Evolutionary conservation across 192 early-diverging fungal genomes (phyloP).

Genomic region (Coemansia sp.): DNA sequence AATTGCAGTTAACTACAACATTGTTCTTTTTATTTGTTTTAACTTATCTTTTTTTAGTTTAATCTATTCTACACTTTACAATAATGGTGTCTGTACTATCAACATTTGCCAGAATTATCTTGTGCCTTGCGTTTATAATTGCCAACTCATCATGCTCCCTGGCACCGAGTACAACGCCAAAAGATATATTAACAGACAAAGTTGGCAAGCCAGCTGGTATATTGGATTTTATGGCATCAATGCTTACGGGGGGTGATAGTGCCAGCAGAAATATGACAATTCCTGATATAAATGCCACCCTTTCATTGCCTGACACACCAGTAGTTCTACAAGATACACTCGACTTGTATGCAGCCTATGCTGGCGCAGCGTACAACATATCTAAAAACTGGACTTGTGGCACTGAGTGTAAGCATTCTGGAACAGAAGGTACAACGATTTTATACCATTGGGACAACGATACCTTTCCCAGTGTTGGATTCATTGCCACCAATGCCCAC

Average conservation of each 20-base stretch:
- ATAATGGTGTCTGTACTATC: neutral
- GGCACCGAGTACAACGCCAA: neutral
- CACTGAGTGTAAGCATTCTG: conserved; percentile 25
- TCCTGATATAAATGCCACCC: neutral
- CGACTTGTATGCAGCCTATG: conserved; percentile 32
- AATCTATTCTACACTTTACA: neutral
- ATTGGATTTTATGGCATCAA: neutral
- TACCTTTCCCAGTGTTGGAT: conserved; percentile 18
- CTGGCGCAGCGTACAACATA: conserved; percentile 32
- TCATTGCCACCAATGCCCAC: conserved; percentile 25
- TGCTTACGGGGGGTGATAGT: neutral
- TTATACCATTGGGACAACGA: conserved; percentile 19
- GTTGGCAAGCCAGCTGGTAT: neutral
- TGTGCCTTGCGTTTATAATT: neutral
- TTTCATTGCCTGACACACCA: neutral
- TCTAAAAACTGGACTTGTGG: conserved; percentile 21
- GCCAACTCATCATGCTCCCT: neutral
- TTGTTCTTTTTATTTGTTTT: neutral
- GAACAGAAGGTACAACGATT: conserved; percentile 19
- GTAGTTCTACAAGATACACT: neutral
- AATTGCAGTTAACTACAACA: neutral
- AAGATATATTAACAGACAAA: neutral
- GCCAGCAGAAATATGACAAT: neutral
- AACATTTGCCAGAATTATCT: neutral
- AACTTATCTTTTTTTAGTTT: neutral